Evolutionary conservation across 164 flowering plant species (phyloP), one percentile per base, ranked within the genome.

Genomic region (Protea cynaroides): DNA sequence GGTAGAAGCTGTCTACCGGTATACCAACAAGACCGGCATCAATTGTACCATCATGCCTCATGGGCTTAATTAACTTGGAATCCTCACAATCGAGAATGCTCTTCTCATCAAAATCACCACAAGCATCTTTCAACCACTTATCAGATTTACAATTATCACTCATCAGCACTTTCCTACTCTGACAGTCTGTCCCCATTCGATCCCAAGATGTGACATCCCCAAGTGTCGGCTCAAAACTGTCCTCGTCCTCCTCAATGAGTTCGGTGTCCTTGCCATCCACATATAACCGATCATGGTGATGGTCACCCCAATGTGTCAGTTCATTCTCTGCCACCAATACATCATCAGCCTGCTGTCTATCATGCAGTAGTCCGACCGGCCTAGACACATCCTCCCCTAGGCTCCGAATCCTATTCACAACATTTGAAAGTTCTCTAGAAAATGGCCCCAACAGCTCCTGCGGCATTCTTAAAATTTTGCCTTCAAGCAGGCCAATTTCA

Each of bases 161-260:
- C 57, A 91, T 77, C 58, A 89, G 75, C 71, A 73, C 86, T 80
- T 89, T 95, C 49, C 77, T 84, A 72, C 71, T 76, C 50, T 86
- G 77, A 73, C 92, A 86, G 7, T 85, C 91, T 23, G 82, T 60
- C 74, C 88, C 74, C 77, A 93, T 81, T 58, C 80, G 79, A 37
- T 86, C 97, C 99, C 99, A 95, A 8, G 86, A 72, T 17, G 81
- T 87, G 66, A 84, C 94, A 61, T 82, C 90, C 37, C 80, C 89
- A 50, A 88, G 89, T 22, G 96, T 78, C 40, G 75, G 79, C 63
- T 74, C 94, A 73, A 95, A 95, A 67, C 94, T 81, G 69, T 89
- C 97, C 49, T 85, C 98, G 73, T 94, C 99, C 22, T 91, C 97
- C 23, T 90, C 96, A 51, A 90, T 85, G 77, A 89, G 68, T 12